Conservation (phyloP, 148 eudicot species). For the Arctostaphylos glauca region DNA sequence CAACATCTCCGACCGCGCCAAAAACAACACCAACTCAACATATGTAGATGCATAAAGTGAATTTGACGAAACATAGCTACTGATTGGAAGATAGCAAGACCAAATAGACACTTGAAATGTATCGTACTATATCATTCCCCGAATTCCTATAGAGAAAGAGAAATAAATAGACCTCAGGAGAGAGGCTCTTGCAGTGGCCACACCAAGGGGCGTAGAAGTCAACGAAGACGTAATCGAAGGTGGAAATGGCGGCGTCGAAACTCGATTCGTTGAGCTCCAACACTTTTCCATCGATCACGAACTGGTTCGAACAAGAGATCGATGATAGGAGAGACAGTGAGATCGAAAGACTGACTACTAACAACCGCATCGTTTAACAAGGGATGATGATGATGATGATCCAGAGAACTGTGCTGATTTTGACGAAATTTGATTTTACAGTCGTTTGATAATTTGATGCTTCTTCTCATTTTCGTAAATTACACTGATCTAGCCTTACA, state of each 20-base stretch:
- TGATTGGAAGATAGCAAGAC: background rate
- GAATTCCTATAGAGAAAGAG: conserved; percentile 3
- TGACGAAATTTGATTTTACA: too few relatives aligned
- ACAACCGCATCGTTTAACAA: background rate
- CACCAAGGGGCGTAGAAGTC: conserved; percentile 98
- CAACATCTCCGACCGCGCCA: background rate
- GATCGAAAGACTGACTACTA: conserved; percentile 18
- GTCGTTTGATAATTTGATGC: too few relatives aligned
- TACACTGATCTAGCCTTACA: too few relatives aligned
- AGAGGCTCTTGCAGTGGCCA: conserved; percentile 86
- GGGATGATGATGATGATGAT: background rate
- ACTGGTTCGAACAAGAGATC: conserved; percentile 28
- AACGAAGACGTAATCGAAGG: conserved; percentile 67
- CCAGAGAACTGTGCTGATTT: background rate
- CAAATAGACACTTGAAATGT: background rate
- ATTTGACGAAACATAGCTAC: background rate
- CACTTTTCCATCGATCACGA: conserved; percentile 58
- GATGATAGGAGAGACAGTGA: conserved; percentile 11
- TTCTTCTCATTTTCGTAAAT: too few relatives aligned
- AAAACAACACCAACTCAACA: background rate
- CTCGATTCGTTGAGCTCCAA: conserved; percentile 72
- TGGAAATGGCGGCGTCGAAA: conserved; percentile 74
- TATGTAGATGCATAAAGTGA: background rate
- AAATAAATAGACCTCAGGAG: conserved; percentile 58
- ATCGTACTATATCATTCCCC: background rate